Evolutionary conservation across 2,329 filamentous ascomycete species (phyloP), one percentile per base, ranked within the genome.

Genomic region (Fusarium sacchari): DNA sequence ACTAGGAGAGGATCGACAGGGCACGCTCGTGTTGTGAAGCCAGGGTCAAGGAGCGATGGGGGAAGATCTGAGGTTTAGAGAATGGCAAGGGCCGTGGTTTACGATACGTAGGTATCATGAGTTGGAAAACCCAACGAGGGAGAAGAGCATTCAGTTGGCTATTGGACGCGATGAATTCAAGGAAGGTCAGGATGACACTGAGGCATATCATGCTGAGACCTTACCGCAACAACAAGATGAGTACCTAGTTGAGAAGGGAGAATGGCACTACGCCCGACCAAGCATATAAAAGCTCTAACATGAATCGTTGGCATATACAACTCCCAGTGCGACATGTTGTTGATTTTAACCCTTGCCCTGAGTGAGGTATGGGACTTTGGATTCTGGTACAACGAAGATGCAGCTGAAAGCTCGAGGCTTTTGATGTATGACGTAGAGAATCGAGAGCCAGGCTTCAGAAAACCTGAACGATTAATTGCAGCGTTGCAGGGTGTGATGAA

Each of bases 1-100:
- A 44, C 46, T 26, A 34, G 39, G 53, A 34, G 55, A 58, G 34
- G 62, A 67, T 73, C 71, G 71, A 74, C 71, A 73, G 71, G 71
- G 71, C 71, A 73, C 32, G 37, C 44, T 24, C 44, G 50, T 52
- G 39, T 57, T 36, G 24, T 55, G 49, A 60, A 47, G 55, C 67
- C 36, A 52, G 66, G 69, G 71, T 55, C 15, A 34, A 57, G 44
- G 24, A 39, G 26, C 22, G 39, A 40, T 60, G 52, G 28, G 43
- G 24, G 63, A 36, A 60, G 44, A 57, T 40, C 43, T 32, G 37
- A 58, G 43, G 39, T 28, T 32, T 42, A 24, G 36, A 52, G 39
- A 37, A 46, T 58, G 36, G 17, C 32, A 10, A 28, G 26, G 43
- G 40, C 44, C 40, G 24, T 26, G 28, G 56, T 58, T 62, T 73